Base-by-base conservation (phyloP, 495 filamentous ascomycete genomes). In the Neurospora sp. region DNA sequence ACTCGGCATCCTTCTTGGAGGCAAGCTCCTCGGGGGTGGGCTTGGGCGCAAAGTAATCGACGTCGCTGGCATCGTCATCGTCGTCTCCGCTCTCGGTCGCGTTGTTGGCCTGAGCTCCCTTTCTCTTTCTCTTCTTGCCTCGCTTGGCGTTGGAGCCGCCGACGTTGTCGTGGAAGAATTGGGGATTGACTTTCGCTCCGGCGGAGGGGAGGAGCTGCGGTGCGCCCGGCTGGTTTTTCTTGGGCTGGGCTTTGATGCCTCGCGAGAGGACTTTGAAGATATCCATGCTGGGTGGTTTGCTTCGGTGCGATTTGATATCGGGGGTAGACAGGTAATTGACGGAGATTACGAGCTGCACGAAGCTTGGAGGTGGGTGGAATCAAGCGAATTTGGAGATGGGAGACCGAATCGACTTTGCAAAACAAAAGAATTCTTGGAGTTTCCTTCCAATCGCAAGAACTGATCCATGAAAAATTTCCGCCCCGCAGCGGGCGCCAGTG, bases 221-320 rank as follows among this genome's bases (percentile, higher is more conserved):
- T 23, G 80, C 75, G 27, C 76, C 72, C 27, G 79, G 80, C 12
- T 81, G 77, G 3, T 77, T 74, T 16, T 73, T 69, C 39, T 81
- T 76, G 71, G 78, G 74, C 75, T 83, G 80, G 20, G 74, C 23
- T 74, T 88, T 91, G 11, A 88, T 88, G 54, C 89, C 90, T 71
- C 90, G 84, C 18, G 91, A 90, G 72, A 93, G 84, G 14, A 93
- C 82, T 76, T 88, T 91, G 73, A 92, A 82, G 74, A 91, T 87
- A 79, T 92, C 89, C 89, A 91, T 91, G 23, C 66, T 76, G 35
- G 39, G 46, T 40, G 40, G 23, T 41, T 70, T 41, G 38, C 16
- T 23, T 70, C 37, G 37, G 38, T 27, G 39, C 5, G 27, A 70
- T 46, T 37, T 16, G 46, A 35, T 40, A 18, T 35, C 7, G 31